Conservation (phyloP, 2,329 filamentous ascomycete species). For the Colletotrichum sansevieriae region DNA sequence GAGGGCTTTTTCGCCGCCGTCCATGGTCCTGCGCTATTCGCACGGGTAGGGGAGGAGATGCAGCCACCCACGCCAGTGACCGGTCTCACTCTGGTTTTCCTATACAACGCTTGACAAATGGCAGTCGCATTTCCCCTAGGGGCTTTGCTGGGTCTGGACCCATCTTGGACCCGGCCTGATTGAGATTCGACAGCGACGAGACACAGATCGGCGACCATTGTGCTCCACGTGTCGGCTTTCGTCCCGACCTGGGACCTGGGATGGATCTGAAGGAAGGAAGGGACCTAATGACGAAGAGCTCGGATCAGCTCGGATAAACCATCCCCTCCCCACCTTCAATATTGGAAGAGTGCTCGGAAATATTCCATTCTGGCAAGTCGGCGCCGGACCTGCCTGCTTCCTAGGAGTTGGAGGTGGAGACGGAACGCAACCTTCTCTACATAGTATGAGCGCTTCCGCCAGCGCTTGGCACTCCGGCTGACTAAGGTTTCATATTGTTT, state of each 20-base stretch:
- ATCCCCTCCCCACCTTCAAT: no score
- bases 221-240: slow-evolving; percentile 6
- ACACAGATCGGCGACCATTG: slow-evolving; percentile 17
- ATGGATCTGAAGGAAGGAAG: no score
- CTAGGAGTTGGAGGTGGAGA: background rate
- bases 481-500: slow-evolving; percentile 39
- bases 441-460: background rate
- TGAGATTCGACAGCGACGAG: slow-evolving; percentile 24
- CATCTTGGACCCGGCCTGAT: slow-evolving; percentile 4
- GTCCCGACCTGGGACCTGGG: background rate
- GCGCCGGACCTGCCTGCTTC: slow-evolving; percentile 3
- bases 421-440: background rate
- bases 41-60: slow-evolving; percentile 3
- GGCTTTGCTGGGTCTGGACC: slow-evolving; percentile 17
- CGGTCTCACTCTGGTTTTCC: background rate
- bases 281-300: slow-evolving; percentile 1
- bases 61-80: background rate
- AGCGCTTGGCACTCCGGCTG: background rate
- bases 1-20: background rate
- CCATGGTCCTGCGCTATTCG: slow-evolving; percentile 20
- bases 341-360: background rate
- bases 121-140: slow-evolving; percentile 1
- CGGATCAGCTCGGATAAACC: slow-evolving; percentile 15
- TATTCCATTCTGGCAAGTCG: background rate
- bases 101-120: no score